Conservation (phyloP, 805 yeast species). For the Lachancea thermotolerans region DNA sequence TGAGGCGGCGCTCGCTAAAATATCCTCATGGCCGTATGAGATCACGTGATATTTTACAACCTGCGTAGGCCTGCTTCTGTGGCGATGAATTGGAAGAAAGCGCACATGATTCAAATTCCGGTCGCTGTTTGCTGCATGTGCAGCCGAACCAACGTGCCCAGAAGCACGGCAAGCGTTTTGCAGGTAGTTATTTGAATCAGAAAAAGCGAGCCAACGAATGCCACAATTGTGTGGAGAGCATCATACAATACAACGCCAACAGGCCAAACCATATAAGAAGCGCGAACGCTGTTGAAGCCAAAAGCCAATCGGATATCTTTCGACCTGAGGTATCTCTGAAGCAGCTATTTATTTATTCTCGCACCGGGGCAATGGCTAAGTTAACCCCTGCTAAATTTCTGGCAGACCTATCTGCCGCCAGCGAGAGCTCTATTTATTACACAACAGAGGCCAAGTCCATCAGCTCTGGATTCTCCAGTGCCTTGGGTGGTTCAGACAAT, state of each 20-base stretch:
- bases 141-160: too few relatives aligned
- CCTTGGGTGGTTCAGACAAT: constrained; percentile 5
- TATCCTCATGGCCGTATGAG: too few relatives aligned
- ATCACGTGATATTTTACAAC: too few relatives aligned
- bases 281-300: not conserved
- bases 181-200: not conserved
- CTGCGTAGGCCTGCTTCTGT: not conserved
- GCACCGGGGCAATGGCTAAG: not conserved
- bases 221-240: constrained; percentile 3
- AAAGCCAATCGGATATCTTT: not conserved
- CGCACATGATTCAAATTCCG: not conserved
- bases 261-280: not conserved
- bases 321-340: not conserved
- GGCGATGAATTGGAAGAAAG: not conserved
- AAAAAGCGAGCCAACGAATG: not conserved
- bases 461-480: constrained; percentile 10
- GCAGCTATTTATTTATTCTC: not conserved
- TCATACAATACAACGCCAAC: not conserved
- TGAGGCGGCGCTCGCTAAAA: too few relatives aligned
- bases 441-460: constrained; percentile 18
- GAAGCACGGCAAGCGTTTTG: too few relatives aligned
- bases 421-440: constrained; percentile 13
- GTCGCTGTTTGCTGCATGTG: not conserved
- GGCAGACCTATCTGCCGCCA: constrained; percentile 2
- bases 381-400: constrained; percentile 2